Base-by-base conservation (phyloP, 2,329 filamentous ascomycete genomes). In the Fusarium miscanthi region DNA sequence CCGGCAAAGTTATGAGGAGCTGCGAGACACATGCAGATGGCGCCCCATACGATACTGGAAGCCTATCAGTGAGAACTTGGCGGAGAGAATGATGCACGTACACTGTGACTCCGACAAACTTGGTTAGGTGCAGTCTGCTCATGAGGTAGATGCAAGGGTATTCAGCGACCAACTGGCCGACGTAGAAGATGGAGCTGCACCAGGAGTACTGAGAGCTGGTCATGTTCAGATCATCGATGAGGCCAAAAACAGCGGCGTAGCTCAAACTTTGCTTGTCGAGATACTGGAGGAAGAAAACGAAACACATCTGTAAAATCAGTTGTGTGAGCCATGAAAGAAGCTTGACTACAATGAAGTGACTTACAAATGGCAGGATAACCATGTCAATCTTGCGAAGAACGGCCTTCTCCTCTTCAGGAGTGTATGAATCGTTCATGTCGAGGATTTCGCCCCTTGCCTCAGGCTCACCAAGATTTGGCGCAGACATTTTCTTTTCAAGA, bases 371-470 rank as follows among this genome's bases (percentile, higher is more conserved):
- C 3, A 59, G n/a, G 2, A 59, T 59, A 1, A 53, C 57, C 35
- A 53, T 53, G 8, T 59, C 57, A 7, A 59, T 59, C 13, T 59
- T 59, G 16, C 57, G 45, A 33, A 59, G 45, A 10, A 59, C 57
- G 0, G 45, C 45, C 6, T 40, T 59, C 1, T 59, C 57, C 33
- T 59, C 57, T 16, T 41, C 57, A 2, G 45, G 35, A 13, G 57
- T 53, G 11, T 59, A 59, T 9, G 45, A 23, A 21, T 53, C 57
- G 6, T 53, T 35, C 57, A 59, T 33, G 5, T 59, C 45, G 4
- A 59, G 35, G 13, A 53, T 53, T 7, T 59, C 57, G 8, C 35
- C 46, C 17, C 45, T 40, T 16, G 14, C n/a, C 11, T 59, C 57
- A 8, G 57, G 45, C 6, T 53, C 45, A 7, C 41, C 43, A 16